Base-by-base conservation (phyloP, 768 basidiomycete genomes). In the Boletellus emodensis region DNA sequence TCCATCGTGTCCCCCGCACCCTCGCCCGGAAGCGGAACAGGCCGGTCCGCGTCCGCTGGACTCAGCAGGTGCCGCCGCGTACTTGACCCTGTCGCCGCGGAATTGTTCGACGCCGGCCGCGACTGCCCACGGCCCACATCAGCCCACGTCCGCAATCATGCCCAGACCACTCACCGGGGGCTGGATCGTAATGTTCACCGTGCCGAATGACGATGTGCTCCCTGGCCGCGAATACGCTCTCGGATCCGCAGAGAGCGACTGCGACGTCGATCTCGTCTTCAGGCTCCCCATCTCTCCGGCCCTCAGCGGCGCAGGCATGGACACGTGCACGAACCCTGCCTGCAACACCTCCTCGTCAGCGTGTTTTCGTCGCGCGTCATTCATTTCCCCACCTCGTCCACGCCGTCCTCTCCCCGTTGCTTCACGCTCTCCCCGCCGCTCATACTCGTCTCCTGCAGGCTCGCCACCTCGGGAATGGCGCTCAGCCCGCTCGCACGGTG, bases 381-480 rank as follows among this genome's bases (percentile, higher is more conserved):
- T 20, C 2, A 30, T 44, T 34, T 15, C 42, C 64, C 20, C 55
- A 71, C 71, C 52, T 72, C 71, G 44, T 70, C 67, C 61, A 61
- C 61, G 36, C 59, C 51, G 33, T 73, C 71, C 40, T 73, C 72
- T n/a, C 52, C 58, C 34, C 58, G 61, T 17, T 75, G 73, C 54
- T 71, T 77, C 20, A 67, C 61, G 28, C 56, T 53, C 8, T 13
- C 48, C 39, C 56, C 61, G 17, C 55, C 55, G 0, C 54, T 49
- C n/a, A 57, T 60, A n/a, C 62, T 49, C 1, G 49, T 20, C 20
- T 67, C 67, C 36, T 71, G 68, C 5, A 66, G 51, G 50, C 78
- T 83, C 34, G 64, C 65, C 11, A 77, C 80, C 57, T 83, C 81
- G n/a, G 71, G 74, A 56, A 85, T 84, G 6, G 68, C 73, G 56